Base-by-base conservation (phyloP, 2,329 filamentous ascomycete species). In the Metarhizium humberi region DNA sequence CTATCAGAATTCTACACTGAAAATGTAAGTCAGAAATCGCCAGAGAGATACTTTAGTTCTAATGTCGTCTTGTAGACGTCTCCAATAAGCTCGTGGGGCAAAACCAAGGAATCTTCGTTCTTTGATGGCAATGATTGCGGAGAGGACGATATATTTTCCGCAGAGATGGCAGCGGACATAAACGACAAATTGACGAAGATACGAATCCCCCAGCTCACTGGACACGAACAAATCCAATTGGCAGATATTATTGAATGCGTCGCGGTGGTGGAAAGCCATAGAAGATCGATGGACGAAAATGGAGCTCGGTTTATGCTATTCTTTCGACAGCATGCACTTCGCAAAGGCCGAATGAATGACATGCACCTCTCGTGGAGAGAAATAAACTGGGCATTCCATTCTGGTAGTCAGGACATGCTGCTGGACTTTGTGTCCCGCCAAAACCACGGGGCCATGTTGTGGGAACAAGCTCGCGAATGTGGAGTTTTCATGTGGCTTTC, bases 401-500 rank as follows among this genome's bases (percentile, higher is more conserved):
- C 88, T 46, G 82, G 76, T 11, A 90, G 90, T 57, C 94, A 99
- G 69, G 92, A 97, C 66, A 92, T 97, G 43, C 75, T 97, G 18
- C 76, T 88, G 1, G 90, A 96, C 67, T 85, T 96, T 62, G 87
- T 96, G 10, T 84, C 85, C 11, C 78, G 82, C 20, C 90, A 95
- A 63, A 91, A 87, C 62, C 87, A 91, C 59, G 86, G 87, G 1
- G 86, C 82, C 57, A 78, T 97, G 74, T 74, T 86, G 6, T 99
- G 94, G 94, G 81, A 87, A 59, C 81, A 92, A 63, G 94, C 92
- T 1, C 80, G 87, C 50, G 87, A 95, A 66, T 90, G 87, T 61
- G 94, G 94, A 11, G 79, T 97, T 55, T 96, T 96, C 66, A 92
- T 96, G 85, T 99, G 94, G 92, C 78, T 99, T 59, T 82, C 84